A percentile compares a stretch with the other conserved stretches of the same genome.
Conservation (phyloP, 768 basidiomycete genomes). For the Boletus subparvulus region DNA sequence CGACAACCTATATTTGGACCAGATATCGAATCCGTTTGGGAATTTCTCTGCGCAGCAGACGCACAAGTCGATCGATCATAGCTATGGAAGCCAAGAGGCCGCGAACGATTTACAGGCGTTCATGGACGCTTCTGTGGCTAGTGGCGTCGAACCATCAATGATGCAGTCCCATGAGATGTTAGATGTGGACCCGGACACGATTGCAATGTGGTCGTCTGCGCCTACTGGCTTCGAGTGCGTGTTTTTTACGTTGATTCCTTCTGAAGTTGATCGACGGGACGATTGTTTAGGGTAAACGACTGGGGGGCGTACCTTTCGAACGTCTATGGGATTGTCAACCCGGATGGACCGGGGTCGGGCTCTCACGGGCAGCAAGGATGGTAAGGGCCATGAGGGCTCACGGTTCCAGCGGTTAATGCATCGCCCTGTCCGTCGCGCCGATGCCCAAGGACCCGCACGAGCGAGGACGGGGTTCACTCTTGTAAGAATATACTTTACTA, state of each 20-base stretch:
- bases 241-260: neutral
- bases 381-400: neutral
- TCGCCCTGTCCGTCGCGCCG: neutral
- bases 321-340: slow-evolving; percentile 27
- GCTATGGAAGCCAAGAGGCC: neutral
- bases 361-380: slow-evolving; percentile 1
- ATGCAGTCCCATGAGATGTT: slow-evolving; percentile 3
- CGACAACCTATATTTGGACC: slow-evolving; percentile 25
- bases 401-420: neutral
- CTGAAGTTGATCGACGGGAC: neutral
- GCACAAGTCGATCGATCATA: neutral
- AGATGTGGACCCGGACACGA: slow-evolving; percentile 47
- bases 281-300: slow-evolving; percentile 35
- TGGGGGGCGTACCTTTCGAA: slow-evolving; percentile 41
- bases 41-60: neutral
- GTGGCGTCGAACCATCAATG: neutral
- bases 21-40: slow-evolving; percentile 13
- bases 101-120: slow-evolving; percentile 14
- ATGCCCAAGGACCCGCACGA: neutral
- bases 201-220: slow-evolving; percentile 63
- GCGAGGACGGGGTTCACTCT: neutral
- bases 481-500: no score
- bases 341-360: slow-evolving; percentile 11
- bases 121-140: slow-evolving; percentile 5
- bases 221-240: slow-evolving; percentile 61